Conservation (phyloP, 768 basidiomycete species). For the Psilocybe cyanescens region DNA sequence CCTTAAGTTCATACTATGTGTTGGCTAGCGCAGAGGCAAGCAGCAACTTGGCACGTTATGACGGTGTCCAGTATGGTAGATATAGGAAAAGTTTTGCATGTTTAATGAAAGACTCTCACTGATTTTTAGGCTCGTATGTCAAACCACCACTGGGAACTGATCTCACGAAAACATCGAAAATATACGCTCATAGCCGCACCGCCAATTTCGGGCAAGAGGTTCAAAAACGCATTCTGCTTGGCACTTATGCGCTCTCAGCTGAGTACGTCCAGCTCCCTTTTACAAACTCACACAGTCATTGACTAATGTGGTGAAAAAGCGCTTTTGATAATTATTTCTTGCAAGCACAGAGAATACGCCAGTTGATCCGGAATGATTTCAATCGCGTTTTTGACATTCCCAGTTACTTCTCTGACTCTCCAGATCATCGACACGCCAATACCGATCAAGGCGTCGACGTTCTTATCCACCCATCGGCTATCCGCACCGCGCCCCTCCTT, state of each 20-base stretch:
- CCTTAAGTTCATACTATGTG: conserved; percentile 95
- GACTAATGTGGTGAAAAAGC: conserved; percentile 39
- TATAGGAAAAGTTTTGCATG: background rate
- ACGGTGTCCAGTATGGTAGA: conserved; percentile 83
- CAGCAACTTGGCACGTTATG: conserved; percentile 89
- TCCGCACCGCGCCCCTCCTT: conserved; percentile 79
- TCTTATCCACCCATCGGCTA: conserved; percentile 85
- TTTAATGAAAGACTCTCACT: background rate
- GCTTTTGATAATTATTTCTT: conserved; percentile 99
- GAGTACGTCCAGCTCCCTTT: conserved; percentile 58
- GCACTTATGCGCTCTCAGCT: conserved; percentile 90
- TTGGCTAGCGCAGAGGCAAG: conserved; percentile 93
- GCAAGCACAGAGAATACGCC: conserved; percentile 85
- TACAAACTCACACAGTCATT: background rate
- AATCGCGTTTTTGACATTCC: conserved; percentile 64
- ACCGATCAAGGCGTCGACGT: conserved; percentile 63
- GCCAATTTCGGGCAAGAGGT: conserved; percentile 84
- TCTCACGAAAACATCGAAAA: conserved; percentile 50
- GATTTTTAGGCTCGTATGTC: conserved; percentile 51
- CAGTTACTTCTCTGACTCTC: conserved; percentile 45
- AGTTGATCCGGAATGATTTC: conserved; percentile 75
- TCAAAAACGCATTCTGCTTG: conserved; percentile 83
- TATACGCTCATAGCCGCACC: conserved; percentile 71
- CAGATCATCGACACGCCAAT: background rate
- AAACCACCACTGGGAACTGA: conserved; percentile 44